Base-by-base conservation (phyloP, 768 basidiomycete species). In the Termitomyces bulborhizus region DNA sequence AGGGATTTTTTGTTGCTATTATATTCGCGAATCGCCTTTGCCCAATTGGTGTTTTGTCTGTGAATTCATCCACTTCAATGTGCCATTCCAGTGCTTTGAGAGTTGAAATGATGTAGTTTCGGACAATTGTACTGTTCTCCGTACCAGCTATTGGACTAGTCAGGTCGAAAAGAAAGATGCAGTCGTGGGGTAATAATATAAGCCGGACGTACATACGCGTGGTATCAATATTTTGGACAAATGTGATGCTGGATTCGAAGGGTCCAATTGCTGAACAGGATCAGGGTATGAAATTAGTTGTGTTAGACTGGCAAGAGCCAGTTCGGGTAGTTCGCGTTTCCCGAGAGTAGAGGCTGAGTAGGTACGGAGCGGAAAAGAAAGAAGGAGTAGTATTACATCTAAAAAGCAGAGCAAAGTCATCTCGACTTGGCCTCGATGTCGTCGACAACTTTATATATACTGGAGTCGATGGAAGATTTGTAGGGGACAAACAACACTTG, bases 1-100 rank as follows among this genome's bases (percentile, higher is more conserved):
- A 68, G n/a, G 90, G 90, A 66, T 98, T 88, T 67, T 97, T 97
- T 11, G 97, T 98, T 32, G 93, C 96, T 60, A 98, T 86, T 48
- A 98, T 76, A 71, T 99, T 99, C 13, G 84, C 86, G 67, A 99
- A 96, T 39, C 74, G 73, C 62, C 82, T 90, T 32, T 66, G 63
- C 4, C 96, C 97, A 59, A 88, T 81, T 0, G 97, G 97, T 1
- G 97, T 98, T 16, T 71, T 65, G 48, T 77, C 86, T 5, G 74
- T 81, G 73, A 98, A 98, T 24, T 76, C 72, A 63, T 97, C 94
- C 64, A 86, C 80, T 65, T 97, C 93, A 48, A 94, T 71, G 57
- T 94, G 83, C 96, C 96, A 98, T 16, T 88, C 78, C 47, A 96
- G 73, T 16, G 75, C 74, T 63, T 79, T 79, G 60, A 98, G 73